Evolutionary conservation across 768 basidiomycete species (phyloP), one percentile per base, ranked within the genome.

Genomic region (Tephrocybe sp.): DNA sequence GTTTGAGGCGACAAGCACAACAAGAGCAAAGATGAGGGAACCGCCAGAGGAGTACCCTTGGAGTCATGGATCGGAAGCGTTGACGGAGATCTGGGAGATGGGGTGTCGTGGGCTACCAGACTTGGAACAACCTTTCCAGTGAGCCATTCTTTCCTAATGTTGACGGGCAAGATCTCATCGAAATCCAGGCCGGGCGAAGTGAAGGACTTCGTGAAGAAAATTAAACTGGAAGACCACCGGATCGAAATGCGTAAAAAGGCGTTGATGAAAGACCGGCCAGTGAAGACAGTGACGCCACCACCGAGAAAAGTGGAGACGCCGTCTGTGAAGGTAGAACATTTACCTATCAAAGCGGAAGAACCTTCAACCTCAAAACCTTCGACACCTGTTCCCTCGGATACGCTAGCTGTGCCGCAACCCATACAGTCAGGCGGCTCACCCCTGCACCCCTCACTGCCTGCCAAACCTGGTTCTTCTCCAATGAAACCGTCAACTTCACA

Each of bases 51-150:
- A 83, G 20, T 90, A 86, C 85, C 65, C 76, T 41, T 83, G 84
- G 75, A 70, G 65, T 50, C 74, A 83, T 43, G 90, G 91, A 6
- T 86, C 84, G 37, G 80, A 80, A 51, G 73, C 86, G 1, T 67
- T 92, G 62, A 88, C 87, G 2, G 88, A 90, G 54, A 86, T 90
- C 24, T 93, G 90, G 90, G 80, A 83, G 50, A 83, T 88, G 83
- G 90, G 90, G 14, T 91, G 86, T 61, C 72, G 81, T 54, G 80
- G 81, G 43, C 61, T 88, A 48, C 48, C 59, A 9, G 86, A 90
- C 65, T 65, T 91, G 23, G 74, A 86, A 62, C 78, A 73, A 51
- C 82, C 83, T 10, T 85, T 85, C 76, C 79, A 78, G 89, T 88
- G 60, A 65, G 78, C 70, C 39, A 23, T 37, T 39, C 41, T 21